A percentile compares a stretch with the other conserved stretches of the same genome.
Evolutionary conservation across 495 filamentous ascomycete species (phyloP).

Genomic region (Copromyces sp.): DNA sequence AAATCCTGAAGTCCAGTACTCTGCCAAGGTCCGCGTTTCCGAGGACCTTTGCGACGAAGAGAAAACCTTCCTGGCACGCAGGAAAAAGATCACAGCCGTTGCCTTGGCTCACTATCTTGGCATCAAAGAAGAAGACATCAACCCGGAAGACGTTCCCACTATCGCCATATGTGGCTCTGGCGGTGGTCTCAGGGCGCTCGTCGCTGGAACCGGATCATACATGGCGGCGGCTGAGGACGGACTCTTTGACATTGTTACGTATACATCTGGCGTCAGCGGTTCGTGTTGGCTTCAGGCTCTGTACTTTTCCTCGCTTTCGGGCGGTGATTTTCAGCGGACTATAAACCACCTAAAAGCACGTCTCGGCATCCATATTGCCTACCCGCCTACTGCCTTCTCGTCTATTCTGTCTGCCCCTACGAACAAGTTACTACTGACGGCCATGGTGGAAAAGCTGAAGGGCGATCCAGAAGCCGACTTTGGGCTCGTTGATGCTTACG

Average conservation of each 20-base stretch:
- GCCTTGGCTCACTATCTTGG: slow-evolving; percentile 75
- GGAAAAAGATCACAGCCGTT: slow-evolving; percentile 52
- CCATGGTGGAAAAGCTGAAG: slow-evolving; percentile 80
- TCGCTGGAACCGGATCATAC: slow-evolving; percentile 79
- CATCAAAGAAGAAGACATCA: slow-evolving; percentile 66
- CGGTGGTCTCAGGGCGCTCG: slow-evolving; percentile 78
- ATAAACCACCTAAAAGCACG: slow-evolving; percentile 79
- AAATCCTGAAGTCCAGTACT: slow-evolving; percentile 75
- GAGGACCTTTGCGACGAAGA: slow-evolving; percentile 79
- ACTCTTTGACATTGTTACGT: slow-evolving; percentile 86
- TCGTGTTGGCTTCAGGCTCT: slow-evolving; percentile 92
- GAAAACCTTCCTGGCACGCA: slow-evolving; percentile 52
- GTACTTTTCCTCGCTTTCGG: slow-evolving; percentile 75
- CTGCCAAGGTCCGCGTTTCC: slow-evolving; percentile 73
- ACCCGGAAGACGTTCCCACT: slow-evolving; percentile 82
- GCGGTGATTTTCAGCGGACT: slow-evolving; percentile 49
- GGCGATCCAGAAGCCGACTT: slow-evolving; percentile 73
- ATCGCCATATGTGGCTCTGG: slow-evolving; percentile 93
- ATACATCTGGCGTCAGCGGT: slow-evolving; percentile 88
- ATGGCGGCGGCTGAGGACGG: slow-evolving; percentile 72
- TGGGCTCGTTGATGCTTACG: slow-evolving; percentile 87
- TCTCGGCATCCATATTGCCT: slow-evolving; percentile 80
- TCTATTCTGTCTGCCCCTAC: slow-evolving; percentile 73
- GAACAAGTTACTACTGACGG: slow-evolving; percentile 82
- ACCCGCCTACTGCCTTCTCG: slow-evolving; percentile 70